Base-by-base conservation (phyloP, 164 flowering plant species). In the Pachysandra terminalis region DNA sequence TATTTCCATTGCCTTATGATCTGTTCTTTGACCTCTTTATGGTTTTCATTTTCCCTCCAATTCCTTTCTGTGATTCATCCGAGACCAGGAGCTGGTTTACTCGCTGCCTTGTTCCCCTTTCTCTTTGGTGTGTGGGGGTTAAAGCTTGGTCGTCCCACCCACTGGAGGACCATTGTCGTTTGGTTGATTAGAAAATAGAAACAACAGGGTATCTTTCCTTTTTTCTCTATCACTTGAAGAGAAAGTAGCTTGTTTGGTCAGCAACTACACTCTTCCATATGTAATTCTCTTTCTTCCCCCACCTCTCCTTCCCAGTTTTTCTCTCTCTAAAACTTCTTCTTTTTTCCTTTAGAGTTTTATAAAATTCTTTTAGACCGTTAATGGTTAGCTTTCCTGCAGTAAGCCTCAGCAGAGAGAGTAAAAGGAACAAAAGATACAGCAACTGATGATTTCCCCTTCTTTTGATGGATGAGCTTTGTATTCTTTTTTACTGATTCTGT, bases 171-270 rank as follows among this genome's bases (percentile, higher is more conserved):
- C 82, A 79, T 73, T 67, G 70, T 71, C 72, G 67, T 80, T 79
- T 83, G 86, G 85, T 78, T 78, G 74, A 77, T 77, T 68, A 63
- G 70, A 74, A 85, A 84, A 83, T 77, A 65, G 69, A 75, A 73
- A 73, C 74, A 70, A 71, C 66, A 79, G 69, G 71, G 65, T 68
- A 32, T 65, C 69, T 65, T 79, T 67, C 68, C 75, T 79, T 78
- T 76, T n/a, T 70, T 65, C 59, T 26, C 64, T 75, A 63, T 68
- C 62, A 68, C 73, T 65, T 71, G 61, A 73, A 71, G 77, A 61
- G 75, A 78, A 87, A 89, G 94, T 85, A 81, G 75, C 76, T 80
- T 82, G 72, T 73, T 63, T 80, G 84, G 89, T 85, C 93, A 87
- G 89, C 87, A 72, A 62, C 68, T 73, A 68, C 81, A 73, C 71